Evolutionary conservation across 2,329 filamentous ascomycete species (phyloP).

Genomic region (Ascochyta viciae-villosae): DNA sequence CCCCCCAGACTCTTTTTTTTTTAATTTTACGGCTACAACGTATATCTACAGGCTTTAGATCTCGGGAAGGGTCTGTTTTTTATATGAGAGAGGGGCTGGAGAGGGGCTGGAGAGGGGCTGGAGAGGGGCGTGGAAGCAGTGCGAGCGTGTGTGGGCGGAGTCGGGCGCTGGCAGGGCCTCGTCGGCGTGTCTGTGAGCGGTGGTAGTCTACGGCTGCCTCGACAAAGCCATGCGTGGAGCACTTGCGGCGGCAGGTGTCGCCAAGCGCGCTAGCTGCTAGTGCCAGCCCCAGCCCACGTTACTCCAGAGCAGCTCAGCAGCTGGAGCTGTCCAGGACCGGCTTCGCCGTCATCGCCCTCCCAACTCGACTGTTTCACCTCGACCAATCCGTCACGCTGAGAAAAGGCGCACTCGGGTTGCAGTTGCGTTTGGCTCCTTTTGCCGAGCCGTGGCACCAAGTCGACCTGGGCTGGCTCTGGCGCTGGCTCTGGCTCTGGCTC

Average conservation of each 20-base stretch:
- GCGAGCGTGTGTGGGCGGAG: constrained; percentile 2
- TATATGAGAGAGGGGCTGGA: not conserved
- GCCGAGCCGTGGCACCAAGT: not conserved
- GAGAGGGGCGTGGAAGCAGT: not conserved
- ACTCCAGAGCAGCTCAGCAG: constrained; percentile 10
- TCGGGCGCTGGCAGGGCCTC: constrained; percentile 5
- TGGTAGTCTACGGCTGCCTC: constrained; percentile 31
- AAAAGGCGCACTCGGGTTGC: constrained; percentile 4
- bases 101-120: not conserved
- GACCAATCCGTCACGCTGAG: not conserved
- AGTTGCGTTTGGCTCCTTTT: constrained; percentile 6
- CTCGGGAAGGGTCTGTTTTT: too few species aligned
- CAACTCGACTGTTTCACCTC: constrained; percentile 13
- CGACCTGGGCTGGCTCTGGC: too few species aligned
- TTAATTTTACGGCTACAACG: too few species aligned
- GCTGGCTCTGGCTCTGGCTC: too few species aligned
- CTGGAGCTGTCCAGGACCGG: constrained; percentile 12
- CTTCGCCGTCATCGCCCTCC: constrained; percentile 11
- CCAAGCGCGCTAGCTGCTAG: constrained; percentile 8
- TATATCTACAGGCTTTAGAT: too few species aligned
- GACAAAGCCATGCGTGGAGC: constrained; percentile 26
- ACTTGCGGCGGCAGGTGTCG: constrained; percentile 19
- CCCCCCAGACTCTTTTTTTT: too few species aligned
- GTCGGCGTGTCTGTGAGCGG: constrained; percentile 9
- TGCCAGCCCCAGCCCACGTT: constrained; percentile 4